Percentiles rank a stretch among this genome's conserved stretches.
phyloP scores from a whole-genome alignment of 176 grass and related monocot genomes.

The Eleusine indica region DNA sequence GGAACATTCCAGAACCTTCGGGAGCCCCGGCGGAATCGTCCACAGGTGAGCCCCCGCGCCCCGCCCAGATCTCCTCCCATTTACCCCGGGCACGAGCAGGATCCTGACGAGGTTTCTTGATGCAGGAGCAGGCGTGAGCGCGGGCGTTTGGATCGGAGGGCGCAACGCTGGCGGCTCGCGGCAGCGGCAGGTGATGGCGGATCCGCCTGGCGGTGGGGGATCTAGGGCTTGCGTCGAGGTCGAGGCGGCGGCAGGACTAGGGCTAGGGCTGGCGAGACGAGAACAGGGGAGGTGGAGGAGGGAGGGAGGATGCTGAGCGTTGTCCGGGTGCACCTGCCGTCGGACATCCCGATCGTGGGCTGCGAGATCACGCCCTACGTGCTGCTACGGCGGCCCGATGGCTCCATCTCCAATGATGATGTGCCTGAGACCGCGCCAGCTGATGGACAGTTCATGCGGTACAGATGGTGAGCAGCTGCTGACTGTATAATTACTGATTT shows the following conservation, averaged over 20 bases:
- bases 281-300: conserved; percentile 46
- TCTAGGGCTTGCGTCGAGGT: conserved; percentile 47
- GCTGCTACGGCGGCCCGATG: conserved; percentile 66
- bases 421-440: conserved; percentile 47
- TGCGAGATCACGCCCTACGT: conserved; percentile 99
- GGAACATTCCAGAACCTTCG: conserved; percentile 43
- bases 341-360: conserved; percentile 99
- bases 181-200: conserved; percentile 67
- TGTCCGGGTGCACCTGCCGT: conserved; percentile 87
- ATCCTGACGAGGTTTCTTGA: not conserved
- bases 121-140: conserved; percentile 27
- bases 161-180: conserved; percentile 68
- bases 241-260: conserved; percentile 40
- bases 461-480: conserved; percentile 74
- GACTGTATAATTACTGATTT: not conserved
- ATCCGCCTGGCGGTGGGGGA: conserved; percentile 62
- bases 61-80: conserved; percentile 48
- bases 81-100: conserved; percentile 19
- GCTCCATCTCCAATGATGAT: conserved; percentile 63
- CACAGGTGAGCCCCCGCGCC: conserved; percentile 17
- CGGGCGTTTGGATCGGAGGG: conserved; percentile 40
- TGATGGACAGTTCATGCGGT: conserved; percentile 83
- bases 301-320: conserved; percentile 86
- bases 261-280: conserved; percentile 42
- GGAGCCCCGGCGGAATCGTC: not conserved